Evolutionary conservation across 352 stramenopile species (phyloP).

Genomic region (Plasmopara muralis): DNA sequence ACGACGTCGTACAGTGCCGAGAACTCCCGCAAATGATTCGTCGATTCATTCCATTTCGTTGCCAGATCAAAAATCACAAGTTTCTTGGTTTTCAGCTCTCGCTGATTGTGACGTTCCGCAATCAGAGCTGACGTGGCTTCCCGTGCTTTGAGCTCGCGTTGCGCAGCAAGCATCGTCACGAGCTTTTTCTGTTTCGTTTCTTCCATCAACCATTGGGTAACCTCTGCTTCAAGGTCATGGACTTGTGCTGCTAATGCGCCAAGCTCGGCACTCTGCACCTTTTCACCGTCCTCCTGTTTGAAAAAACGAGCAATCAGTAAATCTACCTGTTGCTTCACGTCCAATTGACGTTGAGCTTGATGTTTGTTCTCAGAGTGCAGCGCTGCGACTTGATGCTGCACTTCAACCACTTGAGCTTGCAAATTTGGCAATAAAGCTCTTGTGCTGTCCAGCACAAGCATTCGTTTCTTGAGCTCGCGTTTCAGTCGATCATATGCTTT

Average conservation of each 20-base stretch:
- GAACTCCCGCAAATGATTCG: conserved; percentile 90
- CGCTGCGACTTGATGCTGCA: conserved; percentile 54
- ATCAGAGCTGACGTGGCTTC: conserved; percentile 71
- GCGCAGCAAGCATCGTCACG: conserved; percentile 78
- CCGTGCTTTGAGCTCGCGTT: conserved; percentile 87
- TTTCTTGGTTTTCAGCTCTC: conserved; percentile 91
- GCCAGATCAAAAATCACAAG: conserved; percentile 90
- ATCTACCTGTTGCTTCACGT: conserved; percentile 90
- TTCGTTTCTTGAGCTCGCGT: conserved; percentile 86
- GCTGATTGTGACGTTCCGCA: conserved; percentile 77
- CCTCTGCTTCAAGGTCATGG: conserved; percentile 65
- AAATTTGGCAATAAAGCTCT: conserved; percentile 77
- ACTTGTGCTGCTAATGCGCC: conserved; percentile 60
- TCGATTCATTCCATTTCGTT: conserved; percentile 93
- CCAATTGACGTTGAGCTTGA: conserved; percentile 48
- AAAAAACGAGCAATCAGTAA: conserved; percentile 86
- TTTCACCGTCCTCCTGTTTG: conserved; percentile 80
- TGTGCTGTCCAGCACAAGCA: conserved; percentile 61
- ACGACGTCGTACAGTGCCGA: conserved; percentile 92
- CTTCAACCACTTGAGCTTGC: conserved; percentile 71
- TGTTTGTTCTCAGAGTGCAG: conserved; percentile 65
- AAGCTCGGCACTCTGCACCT: conserved; percentile 57
- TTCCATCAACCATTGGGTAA: conserved; percentile 83
- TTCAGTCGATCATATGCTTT: conserved; percentile 85
- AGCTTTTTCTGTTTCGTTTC: conserved; percentile 87